phyloP scores from a whole-genome alignment of 306 rosid species.

The Dalbergia cultrata region DNA sequence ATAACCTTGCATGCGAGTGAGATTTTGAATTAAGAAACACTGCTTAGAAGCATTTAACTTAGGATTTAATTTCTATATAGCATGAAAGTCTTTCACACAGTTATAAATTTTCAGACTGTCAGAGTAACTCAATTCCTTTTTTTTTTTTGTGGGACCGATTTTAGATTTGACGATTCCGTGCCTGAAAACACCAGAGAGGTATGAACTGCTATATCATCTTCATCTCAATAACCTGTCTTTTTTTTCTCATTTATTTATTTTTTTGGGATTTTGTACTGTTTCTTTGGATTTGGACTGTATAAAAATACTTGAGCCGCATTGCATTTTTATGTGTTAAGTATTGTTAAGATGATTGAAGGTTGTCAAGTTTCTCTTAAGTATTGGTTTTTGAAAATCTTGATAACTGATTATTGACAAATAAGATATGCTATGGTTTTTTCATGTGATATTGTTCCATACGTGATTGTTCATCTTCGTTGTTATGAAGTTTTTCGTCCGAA shows the following conservation, averaged over 20 bases:
- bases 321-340: constrained; percentile 19
- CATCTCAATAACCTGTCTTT: constrained; percentile 19
- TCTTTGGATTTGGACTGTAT: constrained; percentile 14
- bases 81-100: no score
- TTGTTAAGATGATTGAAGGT: constrained; percentile 2
- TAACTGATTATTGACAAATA: neutral
- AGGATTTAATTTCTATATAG: no score
- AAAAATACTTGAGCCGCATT: neutral
- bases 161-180: constrained; percentile 86
- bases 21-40: no score
- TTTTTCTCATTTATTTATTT: no score
- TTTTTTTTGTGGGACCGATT: neutral
- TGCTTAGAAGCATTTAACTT: no score
- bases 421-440: constrained; percentile 19
- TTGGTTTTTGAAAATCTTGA: neutral
- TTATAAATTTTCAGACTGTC: neutral
- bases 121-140: neutral
- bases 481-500: constrained; percentile 10
- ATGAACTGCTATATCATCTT: constrained; percentile 40
- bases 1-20: no score
- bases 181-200: constrained; percentile 92
- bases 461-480: constrained; percentile 6
- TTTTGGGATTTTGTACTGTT: neutral
- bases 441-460: constrained; percentile 18
- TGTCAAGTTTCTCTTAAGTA: no score